Conservation (phyloP, 2,329 filamentous ascomycete species). For the Pleurostoma richardsiae region DNA sequence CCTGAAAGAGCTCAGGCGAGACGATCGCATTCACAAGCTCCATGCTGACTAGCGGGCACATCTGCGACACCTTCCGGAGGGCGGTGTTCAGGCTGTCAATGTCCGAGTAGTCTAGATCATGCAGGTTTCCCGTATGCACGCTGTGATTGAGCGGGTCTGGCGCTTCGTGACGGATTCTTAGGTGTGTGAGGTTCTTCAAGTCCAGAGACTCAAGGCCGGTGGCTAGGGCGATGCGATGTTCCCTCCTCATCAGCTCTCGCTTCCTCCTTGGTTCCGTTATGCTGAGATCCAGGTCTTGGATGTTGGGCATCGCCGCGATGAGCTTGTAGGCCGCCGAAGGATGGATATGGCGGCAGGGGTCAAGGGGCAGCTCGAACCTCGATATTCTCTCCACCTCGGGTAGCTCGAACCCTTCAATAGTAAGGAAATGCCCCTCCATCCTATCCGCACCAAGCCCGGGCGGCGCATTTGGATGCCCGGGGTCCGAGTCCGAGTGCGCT, state of each 20-base stretch:
- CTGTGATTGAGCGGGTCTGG: not conserved
- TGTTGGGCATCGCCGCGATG: not conserved
- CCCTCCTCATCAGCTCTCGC: not conserved
- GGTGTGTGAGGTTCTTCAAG: not conserved
- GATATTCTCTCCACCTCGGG: not conserved
- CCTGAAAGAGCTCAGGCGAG: not conserved
- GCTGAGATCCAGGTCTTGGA: not conserved
- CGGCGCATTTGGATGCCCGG: not conserved
- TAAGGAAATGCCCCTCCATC: not conserved
- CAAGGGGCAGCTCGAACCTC: not conserved
- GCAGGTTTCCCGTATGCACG: not conserved
- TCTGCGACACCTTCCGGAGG: not conserved
- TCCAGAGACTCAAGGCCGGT: not conserved
- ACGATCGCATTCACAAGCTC: not conserved
- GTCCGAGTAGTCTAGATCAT: not conserved
- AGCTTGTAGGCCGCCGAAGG: not conserved
- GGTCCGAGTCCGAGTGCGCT: not conserved
- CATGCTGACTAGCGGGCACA: not conserved
- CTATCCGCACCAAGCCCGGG: not conserved
- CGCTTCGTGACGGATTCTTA: not conserved
- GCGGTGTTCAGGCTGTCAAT: not conserved
- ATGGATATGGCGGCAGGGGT: not conserved
- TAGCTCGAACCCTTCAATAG: not conserved
- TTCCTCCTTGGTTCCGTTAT: not conserved
- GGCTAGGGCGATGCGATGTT: not conserved